Base-by-base conservation (phyloP, 345 rosid species). In the Linum lewisii region DNA sequence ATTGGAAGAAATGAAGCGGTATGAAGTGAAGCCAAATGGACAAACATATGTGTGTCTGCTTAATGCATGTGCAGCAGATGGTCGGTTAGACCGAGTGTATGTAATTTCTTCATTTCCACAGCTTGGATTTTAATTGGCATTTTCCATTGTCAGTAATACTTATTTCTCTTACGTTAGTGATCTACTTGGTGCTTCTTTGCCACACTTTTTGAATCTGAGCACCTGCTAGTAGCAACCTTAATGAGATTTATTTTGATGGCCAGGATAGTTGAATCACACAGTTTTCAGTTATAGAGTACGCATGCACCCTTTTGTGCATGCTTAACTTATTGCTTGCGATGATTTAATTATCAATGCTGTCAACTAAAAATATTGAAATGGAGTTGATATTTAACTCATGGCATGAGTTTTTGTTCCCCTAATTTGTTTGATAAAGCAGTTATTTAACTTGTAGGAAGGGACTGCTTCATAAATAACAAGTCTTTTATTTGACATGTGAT, bases 1-100 rank as follows among this genome's bases (percentile, higher is more conserved):
- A 49, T 80, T 75, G 55, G 97, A 89, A 44, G 99, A 93, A 78
- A 89, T 93, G 96, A 93, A 89, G 87, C 80, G 66, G 59, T 81
- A 78, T 58, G 92, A 81, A 29, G 92, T 93, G 72, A 87, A 93
- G 82, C 96, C 99, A 45, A 89, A 81, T 71, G 95, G 82, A 66
- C 95, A 87, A 81, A 89, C 96, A 45, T 89, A 79, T 73, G 73
- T 85, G 54, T 78, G 88, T 77, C 76, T 93, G 24, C 94, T 93
- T 42, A 87, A 89, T 75, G 88, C 94, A 36, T 93, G 87, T 64
- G 99, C 99, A 20, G 88, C 81, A 36, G 83, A 79, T 74, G 99
- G 97, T 63, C 87, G 79, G 29, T 65, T 85, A 63, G 96, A 93
- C 75, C 83, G 72, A 67, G 96, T 82, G 97, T 93, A 93, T 36